Evolutionary conservation across 2,329 filamentous ascomycete genomes (phyloP), one percentile per base, ranked within the genome.

Genomic region (Aspergillus sojae): DNA sequence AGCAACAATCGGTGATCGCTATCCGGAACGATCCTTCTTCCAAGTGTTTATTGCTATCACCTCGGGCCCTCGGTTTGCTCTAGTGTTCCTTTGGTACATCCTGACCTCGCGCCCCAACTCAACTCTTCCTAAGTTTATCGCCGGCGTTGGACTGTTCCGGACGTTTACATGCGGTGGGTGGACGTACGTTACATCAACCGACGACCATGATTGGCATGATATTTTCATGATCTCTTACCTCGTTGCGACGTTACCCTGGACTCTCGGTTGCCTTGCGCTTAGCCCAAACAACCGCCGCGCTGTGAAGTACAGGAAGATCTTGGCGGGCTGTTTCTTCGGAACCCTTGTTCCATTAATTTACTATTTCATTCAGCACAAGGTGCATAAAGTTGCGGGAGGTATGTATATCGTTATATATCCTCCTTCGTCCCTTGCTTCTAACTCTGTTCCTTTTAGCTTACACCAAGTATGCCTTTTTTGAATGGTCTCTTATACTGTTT

Each of bases 201-300:
- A 99, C 77, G 93, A 98, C 77, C 95, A 99, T 79, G 89, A 96
- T 79, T 98, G 93, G 94, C 95, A 99, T 78, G 95, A 99, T 75
- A 94, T 98, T 67, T 94, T 99, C 78, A 99, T 99, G 95, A 97
- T 99, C 71, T 96, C 93, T 16, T 99, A 99, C 79, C 84, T 99
- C 61, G 90, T 99, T 53, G 91, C 93, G 39, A 98, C 95, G 3
- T 84, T 99, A 60, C 95, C 95, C 2, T 99, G 95, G 95, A 99
- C 94, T 2, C 79, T 93, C 55, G 95, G 95, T 56, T 97, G 94
- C 78, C 86, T 98, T 65, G 88, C 91, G 5, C 82, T 98, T 58
- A 97, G 94, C 79, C 93, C 94, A 12, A 88, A 89, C 62, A 97
- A 97, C 76, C 85, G 89, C 14, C 87, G 83, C 66, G 92, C 95